A percentile compares a stretch with the other conserved stretches of the same genome.
Conservation (phyloP, 1,284 basidiomycete species). For the Ustilago nuda region DNA sequence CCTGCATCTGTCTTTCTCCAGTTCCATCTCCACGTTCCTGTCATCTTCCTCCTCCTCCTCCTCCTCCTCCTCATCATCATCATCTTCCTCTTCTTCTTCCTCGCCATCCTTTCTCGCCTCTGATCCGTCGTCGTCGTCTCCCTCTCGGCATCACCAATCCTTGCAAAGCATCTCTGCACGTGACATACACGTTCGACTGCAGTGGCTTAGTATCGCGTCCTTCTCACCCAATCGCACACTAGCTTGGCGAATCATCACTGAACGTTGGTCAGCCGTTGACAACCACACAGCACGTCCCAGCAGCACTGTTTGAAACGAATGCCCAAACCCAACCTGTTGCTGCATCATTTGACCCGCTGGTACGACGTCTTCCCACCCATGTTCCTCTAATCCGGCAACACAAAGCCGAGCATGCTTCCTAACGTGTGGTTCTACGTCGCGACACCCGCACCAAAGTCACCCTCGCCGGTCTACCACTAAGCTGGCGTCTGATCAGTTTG, state of each 20-base stretch:
- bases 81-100: neutral
- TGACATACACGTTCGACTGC: neutral
- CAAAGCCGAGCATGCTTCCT: constrained; percentile 18
- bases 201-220: neutral
- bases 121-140: neutral
- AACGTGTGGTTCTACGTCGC: neutral
- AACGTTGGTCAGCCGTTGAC: neutral
- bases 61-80: neutral
- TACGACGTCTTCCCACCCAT: neutral
- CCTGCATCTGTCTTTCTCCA: neutral
- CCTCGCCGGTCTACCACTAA: neutral
- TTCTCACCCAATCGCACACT: neutral
- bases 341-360: neutral
- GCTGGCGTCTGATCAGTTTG: too few species aligned
- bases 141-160: neutral
- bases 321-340: neutral
- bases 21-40: neutral
- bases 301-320: neutral
- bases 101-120: neutral
- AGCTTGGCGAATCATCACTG: neutral
- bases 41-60: neutral
- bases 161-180: neutral
- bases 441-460: neutral
- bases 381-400: constrained; percentile 7
- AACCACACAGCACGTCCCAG: neutral